Evolutionary conservation across 2,329 filamentous ascomycete genomes (phyloP).

Genomic region (Botrytis fabae): DNA sequence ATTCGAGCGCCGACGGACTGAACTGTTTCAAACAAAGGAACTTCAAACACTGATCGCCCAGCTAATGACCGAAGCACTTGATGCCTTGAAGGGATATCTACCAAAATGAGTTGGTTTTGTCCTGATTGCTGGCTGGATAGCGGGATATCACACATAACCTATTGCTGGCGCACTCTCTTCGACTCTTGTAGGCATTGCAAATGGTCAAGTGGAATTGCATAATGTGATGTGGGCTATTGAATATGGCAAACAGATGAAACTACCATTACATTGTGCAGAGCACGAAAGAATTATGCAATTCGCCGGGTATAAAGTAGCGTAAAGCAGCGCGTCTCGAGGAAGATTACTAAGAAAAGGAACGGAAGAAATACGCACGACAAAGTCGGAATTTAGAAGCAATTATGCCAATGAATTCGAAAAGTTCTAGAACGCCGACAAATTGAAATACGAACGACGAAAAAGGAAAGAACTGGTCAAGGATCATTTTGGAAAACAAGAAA

Average conservation of each 20-base stretch:
- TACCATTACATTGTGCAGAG: background rate
- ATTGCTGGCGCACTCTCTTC: too few relatives aligned
- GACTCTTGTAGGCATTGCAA: background rate
- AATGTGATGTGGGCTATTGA: background rate
- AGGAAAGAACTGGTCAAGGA: background rate
- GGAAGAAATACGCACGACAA: background rate
- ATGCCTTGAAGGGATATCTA: background rate
- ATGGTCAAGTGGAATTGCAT: background rate
- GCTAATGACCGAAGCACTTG: background rate
- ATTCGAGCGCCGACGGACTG: background rate
- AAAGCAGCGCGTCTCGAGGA: background rate
- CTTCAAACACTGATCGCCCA: background rate
- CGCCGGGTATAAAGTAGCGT: background rate
- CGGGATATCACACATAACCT: background rate
- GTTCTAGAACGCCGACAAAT: background rate
- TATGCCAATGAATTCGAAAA: too few relatives aligned
- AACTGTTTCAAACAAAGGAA: background rate
- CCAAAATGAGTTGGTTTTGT: background rate
- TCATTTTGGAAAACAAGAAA: background rate
- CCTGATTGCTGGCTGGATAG: too few relatives aligned
- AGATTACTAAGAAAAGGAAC: too few relatives aligned
- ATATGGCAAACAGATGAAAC: background rate
- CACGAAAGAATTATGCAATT: background rate
- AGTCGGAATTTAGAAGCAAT: background rate
- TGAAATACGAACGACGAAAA: background rate